Conservation (phyloP, 2,329 filamentous ascomycete species). For the Fusarium succisae region DNA sequence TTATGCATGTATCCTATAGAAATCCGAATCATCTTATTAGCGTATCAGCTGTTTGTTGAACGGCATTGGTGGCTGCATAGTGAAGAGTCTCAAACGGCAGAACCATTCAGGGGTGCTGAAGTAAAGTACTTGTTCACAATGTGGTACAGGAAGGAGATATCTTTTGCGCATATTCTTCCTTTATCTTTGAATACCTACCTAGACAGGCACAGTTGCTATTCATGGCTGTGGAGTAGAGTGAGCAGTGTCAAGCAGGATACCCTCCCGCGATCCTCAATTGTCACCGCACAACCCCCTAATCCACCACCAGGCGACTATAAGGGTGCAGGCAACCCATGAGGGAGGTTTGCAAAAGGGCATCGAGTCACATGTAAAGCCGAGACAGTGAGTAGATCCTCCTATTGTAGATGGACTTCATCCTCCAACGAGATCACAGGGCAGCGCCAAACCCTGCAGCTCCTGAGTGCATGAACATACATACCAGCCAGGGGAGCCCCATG, state of each 20-base stretch:
- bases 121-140: not conserved
- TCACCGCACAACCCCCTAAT: not conserved
- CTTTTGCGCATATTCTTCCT: not conserved
- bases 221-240: not conserved
- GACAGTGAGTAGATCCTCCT: not conserved
- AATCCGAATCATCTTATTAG: not conserved
- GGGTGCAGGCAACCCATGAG: not conserved
- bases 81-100: not conserved
- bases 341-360: not conserved
- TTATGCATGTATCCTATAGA: not conserved
- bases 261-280: not conserved
- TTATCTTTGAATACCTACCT: not conserved
- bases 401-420: not conserved
- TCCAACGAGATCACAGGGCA: not conserved
- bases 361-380: not conserved
- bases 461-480: not conserved
- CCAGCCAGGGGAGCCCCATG: not conserved
- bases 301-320: not conserved
- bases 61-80: not conserved
- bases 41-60: not conserved
- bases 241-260: not conserved
- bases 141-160: not conserved
- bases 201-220: not conserved
- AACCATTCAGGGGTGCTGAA: not conserved
- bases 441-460: not conserved